phyloP scores from a whole-genome alignment of 306 rosid genomes.

The Cucumis melo region DNA sequence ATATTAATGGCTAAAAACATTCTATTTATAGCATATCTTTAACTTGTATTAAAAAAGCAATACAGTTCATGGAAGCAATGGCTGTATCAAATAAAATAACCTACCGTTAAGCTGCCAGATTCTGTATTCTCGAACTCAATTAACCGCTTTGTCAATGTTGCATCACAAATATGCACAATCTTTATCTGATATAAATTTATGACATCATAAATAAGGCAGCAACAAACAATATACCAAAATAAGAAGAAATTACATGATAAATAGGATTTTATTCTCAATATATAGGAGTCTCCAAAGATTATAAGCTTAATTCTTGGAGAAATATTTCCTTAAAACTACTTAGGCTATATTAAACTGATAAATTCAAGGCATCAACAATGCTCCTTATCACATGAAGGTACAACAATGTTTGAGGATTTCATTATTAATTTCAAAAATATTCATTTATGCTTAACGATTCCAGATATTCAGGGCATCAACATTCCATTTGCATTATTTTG shows the following conservation, averaged over 20 bases:
- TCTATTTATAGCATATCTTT: neutral
- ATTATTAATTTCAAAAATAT: too few relatives aligned
- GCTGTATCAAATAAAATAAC: neutral
- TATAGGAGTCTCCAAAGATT: too few relatives aligned
- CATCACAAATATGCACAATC: slow-evolving; percentile 82
- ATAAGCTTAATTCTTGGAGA: too few relatives aligned
- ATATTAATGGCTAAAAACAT: neutral
- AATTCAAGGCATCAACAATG: too few relatives aligned
- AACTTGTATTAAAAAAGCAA: neutral
- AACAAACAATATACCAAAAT: neutral
- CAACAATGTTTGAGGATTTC: too few relatives aligned
- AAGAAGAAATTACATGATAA: neutral
- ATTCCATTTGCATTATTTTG: too few relatives aligned
- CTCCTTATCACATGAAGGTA: too few relatives aligned
- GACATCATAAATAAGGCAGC: neutral
- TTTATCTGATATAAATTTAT: slow-evolving; percentile 35
- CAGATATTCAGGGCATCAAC: too few relatives aligned
- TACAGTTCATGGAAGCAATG: neutral
- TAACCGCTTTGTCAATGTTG: slow-evolving; percentile 73
- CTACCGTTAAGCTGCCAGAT: slow-evolving; percentile 78
- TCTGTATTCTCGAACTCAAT: slow-evolving; percentile 82
- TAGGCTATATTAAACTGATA: too few relatives aligned
- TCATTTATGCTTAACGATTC: too few relatives aligned
- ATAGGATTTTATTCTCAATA: too few relatives aligned
- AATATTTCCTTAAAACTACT: too few relatives aligned